A percentile compares a stretch with the other conserved stretches of the same genome.
Evolutionary conservation across 2,329 filamentous ascomycete genomes (phyloP).

Genomic region (Trichoderma harzianum): DNA sequence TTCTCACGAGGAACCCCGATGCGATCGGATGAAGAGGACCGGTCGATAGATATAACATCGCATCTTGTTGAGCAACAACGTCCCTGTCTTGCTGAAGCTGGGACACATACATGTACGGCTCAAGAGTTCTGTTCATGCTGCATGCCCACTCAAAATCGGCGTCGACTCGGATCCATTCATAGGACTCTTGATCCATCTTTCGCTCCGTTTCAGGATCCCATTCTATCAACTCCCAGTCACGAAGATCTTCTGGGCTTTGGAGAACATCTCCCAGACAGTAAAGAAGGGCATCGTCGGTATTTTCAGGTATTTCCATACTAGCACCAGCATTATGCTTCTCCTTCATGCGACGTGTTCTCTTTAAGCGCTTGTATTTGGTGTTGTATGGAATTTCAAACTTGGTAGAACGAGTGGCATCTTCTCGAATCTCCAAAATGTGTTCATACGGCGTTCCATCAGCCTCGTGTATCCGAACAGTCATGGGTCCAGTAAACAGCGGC

Average conservation of each 20-base stretch:
- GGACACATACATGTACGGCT: constrained; percentile 95
- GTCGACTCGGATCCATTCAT: constrained; percentile 98
- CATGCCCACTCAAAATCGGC: constrained; percentile 98
- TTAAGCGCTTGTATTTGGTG: constrained; percentile 97
- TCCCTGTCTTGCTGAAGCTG: constrained; percentile 96
- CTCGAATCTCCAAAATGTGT: constrained; percentile 93
- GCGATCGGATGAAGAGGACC: constrained; percentile 73
- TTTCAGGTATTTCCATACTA: constrained; percentile 58
- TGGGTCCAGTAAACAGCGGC: constrained; percentile 86
- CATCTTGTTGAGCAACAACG: constrained; percentile 79
- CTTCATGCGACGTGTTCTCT: constrained; percentile 78
- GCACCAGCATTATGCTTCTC: constrained; percentile 60
- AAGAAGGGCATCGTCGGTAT: constrained; percentile 76
- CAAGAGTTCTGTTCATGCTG: constrained; percentile 75
- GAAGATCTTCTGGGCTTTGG: constrained; percentile 74
- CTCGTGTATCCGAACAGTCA: constrained; percentile 97
- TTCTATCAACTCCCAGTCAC: constrained; percentile 80
- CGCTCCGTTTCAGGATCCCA: constrained; percentile 88
- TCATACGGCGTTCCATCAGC: constrained; percentile 97
- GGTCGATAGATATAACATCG: constrained; percentile 69
- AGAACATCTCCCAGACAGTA: constrained; percentile 93
- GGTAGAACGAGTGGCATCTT: constrained; percentile 67
- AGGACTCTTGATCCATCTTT: constrained; percentile 92
- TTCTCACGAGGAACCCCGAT: constrained; percentile 84
- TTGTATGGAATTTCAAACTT: constrained; percentile 97